These are phyloP conservation scores for Pichia phayaonensis DNA, from an alignment of 805 yeast genomes.

Conservation along the genomic window DNA sequence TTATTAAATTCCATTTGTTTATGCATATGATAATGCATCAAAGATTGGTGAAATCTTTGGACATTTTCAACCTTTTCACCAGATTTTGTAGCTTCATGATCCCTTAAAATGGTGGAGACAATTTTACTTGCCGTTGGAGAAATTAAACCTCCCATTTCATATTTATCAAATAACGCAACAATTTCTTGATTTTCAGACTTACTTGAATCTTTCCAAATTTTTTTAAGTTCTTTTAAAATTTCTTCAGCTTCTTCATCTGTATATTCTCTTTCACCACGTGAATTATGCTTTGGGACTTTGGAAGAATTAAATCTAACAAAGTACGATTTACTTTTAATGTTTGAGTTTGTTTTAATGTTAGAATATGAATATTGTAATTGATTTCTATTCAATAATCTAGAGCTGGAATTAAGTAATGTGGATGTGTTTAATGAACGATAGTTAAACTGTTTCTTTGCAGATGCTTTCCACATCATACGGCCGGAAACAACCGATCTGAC, in stretches of 20 bases:
- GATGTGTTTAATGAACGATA: neutral
- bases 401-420: neutral
- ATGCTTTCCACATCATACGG: neutral
- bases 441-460: neutral
- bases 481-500: neutral
- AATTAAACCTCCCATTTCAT: conserved; percentile 27
- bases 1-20: conserved; percentile 21
- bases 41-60: conserved; percentile 24
- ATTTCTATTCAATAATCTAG: neutral
- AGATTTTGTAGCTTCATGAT: conserved; percentile 17
- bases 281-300: conserved; percentile 16
- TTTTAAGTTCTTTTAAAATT: conserved; percentile 19
- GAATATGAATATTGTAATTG: neutral
- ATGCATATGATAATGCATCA: conserved; percentile 25
- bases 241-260: conserved; percentile 23
- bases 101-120: conserved; percentile 22
- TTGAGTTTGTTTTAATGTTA: too few species aligned
- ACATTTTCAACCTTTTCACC: conserved; percentile 27
- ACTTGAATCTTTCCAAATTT: conserved; percentile 20
- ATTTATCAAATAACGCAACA: conserved; percentile 19
- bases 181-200: conserved; percentile 14
- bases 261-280: conserved; percentile 22
- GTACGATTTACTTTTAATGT: too few species aligned
- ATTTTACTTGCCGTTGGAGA: conserved; percentile 25
- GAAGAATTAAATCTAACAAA: conserved; percentile 10